Evolutionary conservation across 345 rosid genomes (phyloP).

Genomic region (Rubroshorea leprosula): DNA sequence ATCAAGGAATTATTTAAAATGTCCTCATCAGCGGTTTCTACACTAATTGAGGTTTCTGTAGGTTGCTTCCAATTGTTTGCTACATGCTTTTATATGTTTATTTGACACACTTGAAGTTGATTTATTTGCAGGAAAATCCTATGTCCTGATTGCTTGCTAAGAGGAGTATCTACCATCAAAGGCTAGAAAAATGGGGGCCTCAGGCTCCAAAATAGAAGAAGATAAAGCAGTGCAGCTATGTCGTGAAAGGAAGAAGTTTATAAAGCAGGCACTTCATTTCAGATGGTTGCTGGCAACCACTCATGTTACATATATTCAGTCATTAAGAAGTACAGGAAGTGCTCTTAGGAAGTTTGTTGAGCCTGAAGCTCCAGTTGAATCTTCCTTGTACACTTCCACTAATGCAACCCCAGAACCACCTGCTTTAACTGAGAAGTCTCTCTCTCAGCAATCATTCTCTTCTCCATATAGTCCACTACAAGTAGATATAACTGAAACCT

Average conservation of each 20-base stretch:
- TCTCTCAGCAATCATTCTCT: slow-evolving; percentile 53
- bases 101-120: not conserved
- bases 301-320: slow-evolving; percentile 69
- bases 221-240: slow-evolving; percentile 85
- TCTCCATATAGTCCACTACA: slow-evolving; percentile 56
- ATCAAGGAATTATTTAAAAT: not conserved
- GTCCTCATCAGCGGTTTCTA: not conserved
- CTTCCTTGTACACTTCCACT: slow-evolving; percentile 77
- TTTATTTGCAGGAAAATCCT: slow-evolving; percentile 25
- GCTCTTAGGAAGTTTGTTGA: slow-evolving; percentile 80
- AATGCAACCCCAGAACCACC: slow-evolving; percentile 72
- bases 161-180: slow-evolving; percentile 3
- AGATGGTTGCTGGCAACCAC: slow-evolving; percentile 78
- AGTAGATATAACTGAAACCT: slow-evolving; percentile 35
- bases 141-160: slow-evolving; percentile 8
- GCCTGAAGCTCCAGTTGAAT: slow-evolving; percentile 60
- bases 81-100: no score
- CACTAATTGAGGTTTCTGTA: not conserved
- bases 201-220: slow-evolving; percentile 70
- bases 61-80: no score
- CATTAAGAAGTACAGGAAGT: slow-evolving; percentile 61
- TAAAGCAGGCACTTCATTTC: slow-evolving; percentile 88
- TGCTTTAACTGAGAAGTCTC: slow-evolving; percentile 49
- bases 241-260: slow-evolving; percentile 77
- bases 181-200: slow-evolving; percentile 50